Evolutionary conservation across 2,329 filamentous ascomycete species (phyloP).

Genomic region (Herpomyces periplanetae): DNA sequence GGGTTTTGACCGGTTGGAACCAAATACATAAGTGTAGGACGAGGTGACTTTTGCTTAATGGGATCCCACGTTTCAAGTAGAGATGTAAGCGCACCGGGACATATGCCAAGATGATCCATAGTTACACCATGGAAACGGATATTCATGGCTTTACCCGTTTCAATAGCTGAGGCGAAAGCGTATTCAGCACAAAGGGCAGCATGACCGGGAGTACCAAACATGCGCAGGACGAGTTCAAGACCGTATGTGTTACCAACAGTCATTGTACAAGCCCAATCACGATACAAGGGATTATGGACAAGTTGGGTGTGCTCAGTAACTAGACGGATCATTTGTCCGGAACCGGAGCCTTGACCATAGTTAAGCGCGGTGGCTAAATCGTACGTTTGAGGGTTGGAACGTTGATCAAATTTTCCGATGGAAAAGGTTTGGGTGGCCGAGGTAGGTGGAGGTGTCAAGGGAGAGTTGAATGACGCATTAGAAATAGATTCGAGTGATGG

Average conservation of each 20-base stretch:
- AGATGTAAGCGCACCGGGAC: slow-evolving; percentile 19
- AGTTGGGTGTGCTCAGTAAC: slow-evolving; percentile 86
- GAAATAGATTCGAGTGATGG: slow-evolving; percentile 27
- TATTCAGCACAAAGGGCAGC: slow-evolving; percentile 57
- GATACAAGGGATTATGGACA: slow-evolving; percentile 46
- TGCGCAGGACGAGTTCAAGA: slow-evolving; percentile 41
- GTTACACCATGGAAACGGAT: slow-evolving; percentile 17
- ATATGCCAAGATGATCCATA: slow-evolving; percentile 24
- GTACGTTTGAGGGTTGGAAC: too few species aligned
- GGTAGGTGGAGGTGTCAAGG: too few species aligned
- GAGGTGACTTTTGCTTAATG: slow-evolving; percentile 6
- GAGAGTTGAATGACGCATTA: too few species aligned
- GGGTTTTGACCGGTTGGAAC: slow-evolving; percentile 52
- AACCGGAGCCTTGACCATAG: slow-evolving; percentile 55
- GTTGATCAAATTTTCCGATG: too few species aligned
- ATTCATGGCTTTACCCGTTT: slow-evolving; percentile 21
- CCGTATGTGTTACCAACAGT: slow-evolving; percentile 54
- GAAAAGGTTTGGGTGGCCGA: too few species aligned
- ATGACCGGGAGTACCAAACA: slow-evolving; percentile 39
- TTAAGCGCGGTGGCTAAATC: slow-evolving; percentile 70
- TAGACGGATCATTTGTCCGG: slow-evolving; percentile 54
- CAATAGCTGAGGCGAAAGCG: slow-evolving; percentile 39
- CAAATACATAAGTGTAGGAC: slow-evolving; percentile 17
- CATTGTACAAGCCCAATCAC: slow-evolving; percentile 54
- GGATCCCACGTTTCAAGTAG: slow-evolving; percentile 23